Evolutionary conservation across 352 stramenopile genomes (phyloP).

Genomic region (Pseudoperonospora humuli): DNA sequence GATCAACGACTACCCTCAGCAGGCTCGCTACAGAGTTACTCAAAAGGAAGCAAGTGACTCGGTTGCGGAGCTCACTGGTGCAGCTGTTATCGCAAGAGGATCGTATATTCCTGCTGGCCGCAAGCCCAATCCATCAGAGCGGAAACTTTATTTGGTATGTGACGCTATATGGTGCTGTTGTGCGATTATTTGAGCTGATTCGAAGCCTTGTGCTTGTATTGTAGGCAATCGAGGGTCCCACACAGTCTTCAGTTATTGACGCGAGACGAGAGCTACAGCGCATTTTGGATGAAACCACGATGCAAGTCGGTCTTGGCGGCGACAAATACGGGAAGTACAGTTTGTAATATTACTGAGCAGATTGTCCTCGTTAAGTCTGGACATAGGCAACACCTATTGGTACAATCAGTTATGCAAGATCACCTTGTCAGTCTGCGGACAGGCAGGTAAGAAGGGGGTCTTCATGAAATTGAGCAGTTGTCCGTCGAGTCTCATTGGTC

Average conservation of each 20-base stretch:
- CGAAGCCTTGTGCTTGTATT: neutral
- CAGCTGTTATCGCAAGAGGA: constrained; percentile 84
- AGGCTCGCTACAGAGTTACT: constrained; percentile 83
- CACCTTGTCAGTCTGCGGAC: neutral
- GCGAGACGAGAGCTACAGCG: constrained; percentile 75
- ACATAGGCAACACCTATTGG: constrained; percentile 4
- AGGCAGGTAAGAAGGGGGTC: constrained; percentile 11
- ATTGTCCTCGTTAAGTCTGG: constrained; percentile 15
- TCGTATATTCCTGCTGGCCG: constrained; percentile 81
- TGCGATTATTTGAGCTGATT: neutral
- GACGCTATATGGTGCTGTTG: neutral
- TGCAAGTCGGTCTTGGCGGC: constrained; percentile 77
- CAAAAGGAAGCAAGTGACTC: constrained; percentile 83
- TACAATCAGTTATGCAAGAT: constrained; percentile 4
- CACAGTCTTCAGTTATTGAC: constrained; percentile 62
- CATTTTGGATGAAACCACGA: constrained; percentile 84
- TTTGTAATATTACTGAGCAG: constrained; percentile 43
- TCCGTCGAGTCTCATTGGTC: constrained; percentile 15
- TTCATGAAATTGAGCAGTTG: constrained; percentile 4
- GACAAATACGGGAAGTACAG: constrained; percentile 88
- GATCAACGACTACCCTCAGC: constrained; percentile 93
- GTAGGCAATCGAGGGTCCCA: constrained; percentile 75
- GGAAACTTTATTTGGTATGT: constrained; percentile 85
- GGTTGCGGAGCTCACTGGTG: constrained; percentile 84
- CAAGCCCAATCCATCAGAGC: constrained; percentile 76